Base-by-base conservation (phyloP, 768 basidiomycete genomes). In the Dacryopinax spathularia region DNA sequence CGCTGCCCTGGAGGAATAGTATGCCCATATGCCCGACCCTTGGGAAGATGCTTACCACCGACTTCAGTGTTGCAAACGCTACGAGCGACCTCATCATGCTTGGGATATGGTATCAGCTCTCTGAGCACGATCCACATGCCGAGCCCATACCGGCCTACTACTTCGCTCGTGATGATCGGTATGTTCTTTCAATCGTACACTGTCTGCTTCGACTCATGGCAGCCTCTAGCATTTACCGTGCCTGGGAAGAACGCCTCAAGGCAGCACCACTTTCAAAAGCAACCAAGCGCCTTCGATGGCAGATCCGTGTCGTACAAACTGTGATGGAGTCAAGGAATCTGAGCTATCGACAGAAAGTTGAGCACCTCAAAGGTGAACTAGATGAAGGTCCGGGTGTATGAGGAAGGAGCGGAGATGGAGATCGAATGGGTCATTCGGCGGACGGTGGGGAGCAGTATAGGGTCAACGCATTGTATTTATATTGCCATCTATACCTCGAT, bases 1-100 rank as follows among this genome's bases (percentile, higher is more conserved):
- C 41, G 89, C 89, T 7, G 79, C 87, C 0, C 78, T 95, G 27
- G 91, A 92, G 68, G 93, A 95, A 70, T 98, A 94, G 91, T 91
- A 71, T 70, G 87, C 78, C 33, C 18, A 59, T 18, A 33, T 15
- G 12, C 36, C 10, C 34, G 22, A 33, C 65, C 7, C 65, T 61
- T 25, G 64, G 62, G 62, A 61, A 62, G 33, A 25, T 41, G 62
- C 22, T n/a, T 33, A 34, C 27, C 33, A 22, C 6, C 64, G 22
- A 20, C n/a, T n/a, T 0, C 56, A 91, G 89, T 68, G 80, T 96
- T 31, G 86, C 91, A 1, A 98, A 98, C 74, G 93, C 93, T 1
- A 88, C 88, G 1, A 82, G 84, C 15, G 93, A 97, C 72, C 75
- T 94, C 41, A 71, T 93, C 25, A 78, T 95, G 73, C 82, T 97